A percentile compares a stretch with the other conserved stretches of the same genome.
Conservation (phyloP, 2,329 filamentous ascomycete genomes). For the Zymoseptoria brevis region DNA sequence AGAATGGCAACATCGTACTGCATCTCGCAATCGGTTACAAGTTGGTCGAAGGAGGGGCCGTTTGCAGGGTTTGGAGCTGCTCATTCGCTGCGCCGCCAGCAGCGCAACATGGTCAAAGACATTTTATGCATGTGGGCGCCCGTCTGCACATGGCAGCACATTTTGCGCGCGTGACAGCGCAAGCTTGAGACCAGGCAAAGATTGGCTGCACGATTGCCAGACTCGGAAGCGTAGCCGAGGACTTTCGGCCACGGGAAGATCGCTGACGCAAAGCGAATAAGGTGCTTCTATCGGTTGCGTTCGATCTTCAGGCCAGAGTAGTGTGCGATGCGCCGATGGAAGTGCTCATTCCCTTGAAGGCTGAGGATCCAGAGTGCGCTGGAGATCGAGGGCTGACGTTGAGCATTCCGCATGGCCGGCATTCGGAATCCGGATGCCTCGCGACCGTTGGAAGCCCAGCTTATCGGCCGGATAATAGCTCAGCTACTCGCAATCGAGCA, state of each 20-base stretch:
- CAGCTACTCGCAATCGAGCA: neutral
- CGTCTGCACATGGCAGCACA: neutral
- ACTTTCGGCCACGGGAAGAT: neutral
- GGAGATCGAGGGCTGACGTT: neutral
- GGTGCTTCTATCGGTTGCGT: neutral
- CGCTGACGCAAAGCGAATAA: slow-evolving; percentile 3
- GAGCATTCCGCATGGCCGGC: neutral
- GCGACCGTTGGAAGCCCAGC: neutral
- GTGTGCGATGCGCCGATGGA: neutral
- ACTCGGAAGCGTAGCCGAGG: slow-evolving; percentile 1
- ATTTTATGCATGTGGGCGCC: neutral
- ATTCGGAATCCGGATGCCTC: neutral
- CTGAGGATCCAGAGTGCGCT: neutral
- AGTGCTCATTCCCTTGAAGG: neutral
- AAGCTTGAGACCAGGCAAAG: neutral
- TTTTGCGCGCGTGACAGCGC: slow-evolving; percentile 2
- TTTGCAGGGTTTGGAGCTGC: neutral
- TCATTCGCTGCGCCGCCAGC: slow-evolving; percentile 1
- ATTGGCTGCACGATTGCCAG: neutral
- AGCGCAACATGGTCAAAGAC: neutral
- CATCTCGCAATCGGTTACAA: neutral
- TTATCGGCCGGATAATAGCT: neutral
- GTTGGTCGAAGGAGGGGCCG: neutral
- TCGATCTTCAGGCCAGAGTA: neutral
- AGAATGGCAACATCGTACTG: neutral